A percentile compares a stretch with the other conserved stretches of the same genome.
phyloP scores from a whole-genome alignment of 202 grass and related monocot genomes.

The Eragrostis tef region DNA sequence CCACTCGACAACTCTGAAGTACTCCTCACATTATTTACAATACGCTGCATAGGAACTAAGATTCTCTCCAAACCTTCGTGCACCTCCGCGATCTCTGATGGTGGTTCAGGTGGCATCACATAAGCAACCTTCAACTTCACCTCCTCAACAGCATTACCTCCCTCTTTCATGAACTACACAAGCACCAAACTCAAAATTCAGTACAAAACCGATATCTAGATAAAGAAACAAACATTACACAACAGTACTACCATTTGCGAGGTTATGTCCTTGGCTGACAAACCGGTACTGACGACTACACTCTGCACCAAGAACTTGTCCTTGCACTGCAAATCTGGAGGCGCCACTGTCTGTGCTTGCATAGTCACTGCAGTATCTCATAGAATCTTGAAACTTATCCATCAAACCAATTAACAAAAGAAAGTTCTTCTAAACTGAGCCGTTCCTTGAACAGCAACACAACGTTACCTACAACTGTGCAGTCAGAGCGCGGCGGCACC shows the following conservation, averaged over 20 bases:
- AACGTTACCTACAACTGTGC: constrained; percentile 69
- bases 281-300: constrained; percentile 50
- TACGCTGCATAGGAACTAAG: constrained; percentile 49
- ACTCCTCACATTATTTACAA: constrained; percentile 48
- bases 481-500: constrained; percentile 59
- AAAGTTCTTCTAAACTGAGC: constrained; percentile 3
- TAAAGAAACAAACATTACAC: constrained; percentile 1
- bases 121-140: constrained; percentile 67
- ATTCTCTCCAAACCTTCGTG: constrained; percentile 49
- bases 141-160: constrained; percentile 64
- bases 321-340: constrained; percentile 82
- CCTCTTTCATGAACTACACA: constrained; percentile 63
- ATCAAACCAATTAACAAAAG: constrained; percentile 1
- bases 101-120: constrained; percentile 65
- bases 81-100: constrained; percentile 68
- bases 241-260: constrained; percentile 55
- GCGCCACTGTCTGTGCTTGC: constrained; percentile 69
- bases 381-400: background rate
- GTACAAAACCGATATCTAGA: constrained; percentile 16
- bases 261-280: constrained; percentile 54
- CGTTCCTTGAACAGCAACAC: constrained; percentile 44
- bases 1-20: constrained; percentile 53
- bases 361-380: constrained; percentile 76
- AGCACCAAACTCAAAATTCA: constrained; percentile 32
- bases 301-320: constrained; percentile 87